Percentiles rank a stretch among this genome's conserved stretches.
These are phyloP conservation scores for Trichoderma gamsii DNA, from an alignment of 495 filamentous ascomycete genomes.

Conservation along the genomic window DNA sequence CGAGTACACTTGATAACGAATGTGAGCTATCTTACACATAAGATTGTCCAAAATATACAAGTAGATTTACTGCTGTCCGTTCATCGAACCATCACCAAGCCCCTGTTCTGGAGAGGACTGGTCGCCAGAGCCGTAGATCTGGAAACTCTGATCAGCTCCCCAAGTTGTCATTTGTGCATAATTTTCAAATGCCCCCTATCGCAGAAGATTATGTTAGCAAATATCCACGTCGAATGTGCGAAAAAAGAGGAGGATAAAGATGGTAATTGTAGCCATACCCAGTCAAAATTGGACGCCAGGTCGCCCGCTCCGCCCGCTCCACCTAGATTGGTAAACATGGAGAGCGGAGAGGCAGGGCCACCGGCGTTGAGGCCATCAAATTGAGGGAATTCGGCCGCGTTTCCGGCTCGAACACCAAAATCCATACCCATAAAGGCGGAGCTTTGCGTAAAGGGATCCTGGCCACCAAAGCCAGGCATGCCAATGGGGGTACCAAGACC, in stretches of 20 bases:
- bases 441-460: slow-evolving; percentile 69
- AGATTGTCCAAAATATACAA: background rate
- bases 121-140: slow-evolving; percentile 28
- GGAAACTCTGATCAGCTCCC: slow-evolving; percentile 40
- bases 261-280: slow-evolving; percentile 51
- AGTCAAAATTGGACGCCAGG: slow-evolving; percentile 61
- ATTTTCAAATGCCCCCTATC: slow-evolving; percentile 44
- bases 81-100: slow-evolving; percentile 7
- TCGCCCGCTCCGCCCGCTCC: slow-evolving; percentile 30
- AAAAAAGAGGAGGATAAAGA: background rate
- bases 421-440: slow-evolving; percentile 33
- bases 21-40: background rate
- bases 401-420: slow-evolving; percentile 24
- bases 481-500: background rate
- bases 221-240: too few relatives aligned
- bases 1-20: background rate
- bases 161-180: slow-evolving; percentile 44
- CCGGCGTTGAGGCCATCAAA: slow-evolving; percentile 50
- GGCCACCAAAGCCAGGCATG: slow-evolving; percentile 44
- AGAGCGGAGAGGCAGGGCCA: slow-evolving; percentile 49
- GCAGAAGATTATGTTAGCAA: slow-evolving; percentile 16
- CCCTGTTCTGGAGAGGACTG: slow-evolving; percentile 1
- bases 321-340: slow-evolving; percentile 45
- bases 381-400: slow-evolving; percentile 42
- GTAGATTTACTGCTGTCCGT: background rate